Conservation (phyloP, 805 yeast species). For the Cyberlindnera xishuangbannaensis region DNA sequence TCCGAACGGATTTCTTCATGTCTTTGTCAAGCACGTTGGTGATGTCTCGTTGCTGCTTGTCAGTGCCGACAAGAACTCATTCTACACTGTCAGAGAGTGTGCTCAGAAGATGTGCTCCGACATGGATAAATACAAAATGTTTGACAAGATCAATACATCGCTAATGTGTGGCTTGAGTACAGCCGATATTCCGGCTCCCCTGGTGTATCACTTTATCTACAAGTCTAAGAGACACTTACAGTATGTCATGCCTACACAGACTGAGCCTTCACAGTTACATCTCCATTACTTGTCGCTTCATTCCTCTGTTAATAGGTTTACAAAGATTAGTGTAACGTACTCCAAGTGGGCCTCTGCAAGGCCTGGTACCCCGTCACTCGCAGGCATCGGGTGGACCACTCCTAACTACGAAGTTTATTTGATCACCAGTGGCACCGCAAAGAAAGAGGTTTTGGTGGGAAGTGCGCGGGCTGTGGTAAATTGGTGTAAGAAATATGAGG, state of each 20-base stretch:
- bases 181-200: slow-evolving; percentile 48
- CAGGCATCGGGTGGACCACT: slow-evolving; percentile 50
- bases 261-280: slow-evolving; percentile 16
- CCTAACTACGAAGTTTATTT: slow-evolving; percentile 58
- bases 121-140: slow-evolving; percentile 32
- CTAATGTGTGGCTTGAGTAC: slow-evolving; percentile 36
- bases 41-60: slow-evolving; percentile 40
- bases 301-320: slow-evolving; percentile 24
- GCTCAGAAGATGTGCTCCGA: slow-evolving; percentile 45
- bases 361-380: slow-evolving; percentile 18
- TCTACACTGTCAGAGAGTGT: slow-evolving; percentile 64
- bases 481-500: slow-evolving; percentile 74
- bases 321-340: slow-evolving; percentile 41
- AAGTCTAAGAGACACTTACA: slow-evolving; percentile 68
- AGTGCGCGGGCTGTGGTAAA: slow-evolving; percentile 60
- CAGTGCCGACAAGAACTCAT: slow-evolving; percentile 62
- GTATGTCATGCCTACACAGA: slow-evolving; percentile 36
- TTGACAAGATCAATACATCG: slow-evolving; percentile 33
- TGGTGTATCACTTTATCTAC: slow-evolving; percentile 73
- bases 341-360: slow-evolving; percentile 31
- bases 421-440: slow-evolving; percentile 51
- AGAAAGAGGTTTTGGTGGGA: slow-evolving; percentile 49
- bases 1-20: slow-evolving; percentile 78
- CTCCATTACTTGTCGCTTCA: slow-evolving; percentile 21
- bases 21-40: slow-evolving; percentile 62